Conservation (phyloP, 225 moss, liverwort and hornwort genomes). For the Physcomitrellopsis africana region DNA sequence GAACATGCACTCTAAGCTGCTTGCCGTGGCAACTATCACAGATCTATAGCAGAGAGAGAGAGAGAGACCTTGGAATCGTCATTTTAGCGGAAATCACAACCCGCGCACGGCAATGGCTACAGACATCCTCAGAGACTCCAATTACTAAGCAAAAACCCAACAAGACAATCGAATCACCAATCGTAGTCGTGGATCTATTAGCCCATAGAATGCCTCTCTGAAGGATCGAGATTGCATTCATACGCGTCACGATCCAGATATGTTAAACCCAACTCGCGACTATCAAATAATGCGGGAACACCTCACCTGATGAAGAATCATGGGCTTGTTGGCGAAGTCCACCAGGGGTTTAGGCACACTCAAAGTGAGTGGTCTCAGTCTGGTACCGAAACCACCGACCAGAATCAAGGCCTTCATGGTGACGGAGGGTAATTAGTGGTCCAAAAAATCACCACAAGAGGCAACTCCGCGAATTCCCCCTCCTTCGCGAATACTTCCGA, state of each 20-base stretch:
- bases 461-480: no score
- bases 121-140: no score
- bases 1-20: no score
- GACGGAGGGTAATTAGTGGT: not conserved
- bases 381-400: constrained; percentile 58
- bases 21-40: no score
- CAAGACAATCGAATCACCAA: not conserved
- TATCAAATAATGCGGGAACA: not conserved
- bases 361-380: constrained; percentile 51
- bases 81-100: no score
- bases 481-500: no score
- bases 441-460: not conserved
- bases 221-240: not conserved
- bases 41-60: no score
- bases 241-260: not conserved
- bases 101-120: no score
- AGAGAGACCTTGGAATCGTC: no score
- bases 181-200: not conserved
- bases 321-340: constrained; percentile 61
- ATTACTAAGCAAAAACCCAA: not conserved
- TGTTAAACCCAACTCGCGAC: not conserved
- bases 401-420: constrained; percentile 61
- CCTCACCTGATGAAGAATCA: constrained; percentile 57
- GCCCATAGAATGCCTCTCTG: not conserved
- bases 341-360: constrained; percentile 59